These are phyloP conservation scores for Solanum virginianum DNA, from an alignment of 257 asterid species.

Conservation along the genomic window DNA sequence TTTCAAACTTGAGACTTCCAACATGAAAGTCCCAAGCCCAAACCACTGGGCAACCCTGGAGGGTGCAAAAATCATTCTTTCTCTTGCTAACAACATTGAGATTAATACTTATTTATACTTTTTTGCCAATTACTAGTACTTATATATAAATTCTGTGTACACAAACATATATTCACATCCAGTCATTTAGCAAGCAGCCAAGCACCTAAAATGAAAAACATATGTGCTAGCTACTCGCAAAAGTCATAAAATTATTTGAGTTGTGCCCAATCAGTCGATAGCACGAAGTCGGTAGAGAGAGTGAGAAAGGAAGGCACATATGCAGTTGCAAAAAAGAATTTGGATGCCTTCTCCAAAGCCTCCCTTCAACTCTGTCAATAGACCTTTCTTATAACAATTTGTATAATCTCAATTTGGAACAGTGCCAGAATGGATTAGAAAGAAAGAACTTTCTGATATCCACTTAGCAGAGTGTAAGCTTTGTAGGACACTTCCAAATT, in stretches of 20 bases:
- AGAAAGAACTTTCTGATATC: conserved; percentile 46
- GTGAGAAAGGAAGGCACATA: background rate
- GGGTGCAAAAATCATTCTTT: background rate
- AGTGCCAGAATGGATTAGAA: conserved; percentile 66
- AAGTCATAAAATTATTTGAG: background rate
- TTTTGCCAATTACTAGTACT: background rate
- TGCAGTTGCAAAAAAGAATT: background rate
- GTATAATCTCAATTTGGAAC: conserved; percentile 24
- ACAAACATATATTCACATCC: background rate
- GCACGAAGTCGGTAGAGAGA: background rate
- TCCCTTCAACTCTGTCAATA: conserved; percentile 48
- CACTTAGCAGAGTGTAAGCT: conserved; percentile 64
- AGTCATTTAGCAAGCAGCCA: background rate
- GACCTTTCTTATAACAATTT: conserved; percentile 57
- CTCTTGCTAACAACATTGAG: background rate
- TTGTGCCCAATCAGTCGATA: background rate
- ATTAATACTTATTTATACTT: background rate
- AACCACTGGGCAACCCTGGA: no score
- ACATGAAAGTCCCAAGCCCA: no score
- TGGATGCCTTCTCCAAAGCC: conserved; percentile 21
- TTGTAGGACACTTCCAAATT: conserved; percentile 51
- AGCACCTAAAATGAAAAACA: background rate
- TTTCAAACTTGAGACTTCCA: no score
- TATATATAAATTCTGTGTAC: background rate
- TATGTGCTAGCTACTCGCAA: background rate